Evolutionary conservation across 2,329 filamentous ascomycete species (phyloP), one percentile per base, ranked within the genome.

Genomic region (Sporothrix dimorphospora): DNA sequence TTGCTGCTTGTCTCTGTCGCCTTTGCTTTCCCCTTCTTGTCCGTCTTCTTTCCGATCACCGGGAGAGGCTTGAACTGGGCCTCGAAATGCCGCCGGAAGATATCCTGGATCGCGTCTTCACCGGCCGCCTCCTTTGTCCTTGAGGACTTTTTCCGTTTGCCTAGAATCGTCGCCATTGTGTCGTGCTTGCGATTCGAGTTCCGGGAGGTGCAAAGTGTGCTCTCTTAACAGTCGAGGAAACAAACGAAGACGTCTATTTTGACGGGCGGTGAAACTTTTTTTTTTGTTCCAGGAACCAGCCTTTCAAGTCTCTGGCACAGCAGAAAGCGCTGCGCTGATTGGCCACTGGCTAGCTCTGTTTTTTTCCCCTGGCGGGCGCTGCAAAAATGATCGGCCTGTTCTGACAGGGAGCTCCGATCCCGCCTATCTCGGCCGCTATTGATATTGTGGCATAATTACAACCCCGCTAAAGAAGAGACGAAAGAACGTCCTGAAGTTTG

Each of bases 81-180:
- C 82, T 98, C 96, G 79, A 98, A 98, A 79, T 95, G 92, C 76
- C 89, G 89, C 72, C 90, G 90, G 78, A 99, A 93, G 72, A 94
- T 87, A 71, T 91, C 93, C 76, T 93, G 89, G 14, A 92, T 86
- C 72, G 90, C 86, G 75, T 88, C 83, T 53, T 82, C 80, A 79
- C 59, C 59, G n/a, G 59, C 45, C 11, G 59, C 38, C 38, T 72
- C 70, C 34, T 72, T 8, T 49, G 57, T 42, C 6, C 77, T 78
- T 6, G 76, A 27, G 14, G 75, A 8, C 78, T 78, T 71, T 76
- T 87, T 88, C 73, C 86, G 83, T 77, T 88, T 88, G 51, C 86
- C 84, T 27, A 86, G 78, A n/a, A 80, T 71, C 53, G 82, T 79
- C 45, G 82, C 77, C 85, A 86, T 87, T 68, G 61, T 72, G 40